These are phyloP conservation scores for Inonotus hispidus DNA, from an alignment of 1,284 basidiomycete species.

Conservation along the genomic window DNA sequence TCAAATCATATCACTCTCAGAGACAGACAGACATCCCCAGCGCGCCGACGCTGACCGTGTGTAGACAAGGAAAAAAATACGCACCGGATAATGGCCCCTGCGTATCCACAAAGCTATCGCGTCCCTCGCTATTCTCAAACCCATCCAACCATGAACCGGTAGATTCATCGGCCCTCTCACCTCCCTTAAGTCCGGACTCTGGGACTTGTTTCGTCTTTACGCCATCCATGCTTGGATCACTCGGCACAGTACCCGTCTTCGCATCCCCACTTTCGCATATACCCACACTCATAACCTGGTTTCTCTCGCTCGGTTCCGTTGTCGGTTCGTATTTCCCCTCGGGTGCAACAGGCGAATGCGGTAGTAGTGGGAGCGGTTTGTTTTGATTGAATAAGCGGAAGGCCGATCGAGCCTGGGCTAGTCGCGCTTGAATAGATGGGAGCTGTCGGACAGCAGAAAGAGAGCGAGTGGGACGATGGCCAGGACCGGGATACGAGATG, in stretches of 20 bases:
- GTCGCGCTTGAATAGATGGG: not conserved
- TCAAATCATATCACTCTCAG: too few relatives aligned
- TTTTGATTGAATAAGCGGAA: not conserved
- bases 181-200: not conserved
- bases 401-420: not conserved
- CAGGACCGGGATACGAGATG: slow-evolving; percentile 7
- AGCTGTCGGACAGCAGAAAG: not conserved
- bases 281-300: slow-evolving; percentile 7
- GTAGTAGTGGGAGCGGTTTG: slow-evolving; percentile 7
- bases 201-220: not conserved
- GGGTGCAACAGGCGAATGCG: not conserved
- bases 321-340: not conserved
- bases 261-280: slow-evolving; percentile 3
- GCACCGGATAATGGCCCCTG: not conserved
- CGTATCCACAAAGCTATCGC: not conserved
- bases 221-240: not conserved
- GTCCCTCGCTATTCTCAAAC: not conserved
- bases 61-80: too few relatives aligned
- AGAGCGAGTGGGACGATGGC: slow-evolving; percentile 10
- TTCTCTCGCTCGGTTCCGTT: slow-evolving; percentile 1
- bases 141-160: slow-evolving; percentile 17
- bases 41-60: not conserved
- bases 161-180: slow-evolving; percentile 11
- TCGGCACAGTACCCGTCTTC: slow-evolving; percentile 1
- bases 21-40: too few relatives aligned